Base-by-base conservation (phyloP, 2,329 filamentous ascomycete genomes). In the Cladosporium colombiae region DNA sequence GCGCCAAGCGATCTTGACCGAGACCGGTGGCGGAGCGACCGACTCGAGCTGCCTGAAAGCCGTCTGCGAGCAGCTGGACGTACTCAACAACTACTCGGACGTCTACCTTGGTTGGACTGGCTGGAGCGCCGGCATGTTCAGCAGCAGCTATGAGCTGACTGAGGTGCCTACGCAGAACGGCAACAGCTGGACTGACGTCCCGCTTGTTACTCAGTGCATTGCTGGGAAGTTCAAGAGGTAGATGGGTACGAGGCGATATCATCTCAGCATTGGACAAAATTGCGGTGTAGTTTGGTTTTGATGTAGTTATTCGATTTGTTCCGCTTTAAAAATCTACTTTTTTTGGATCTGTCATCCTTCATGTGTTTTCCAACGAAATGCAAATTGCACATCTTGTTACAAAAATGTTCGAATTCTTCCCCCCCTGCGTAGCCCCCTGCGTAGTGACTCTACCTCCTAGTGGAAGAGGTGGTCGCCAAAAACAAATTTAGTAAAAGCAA, bases 21-120 rank as follows among this genome's bases (percentile, higher is more conserved):
- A 81, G 72, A 77, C 77, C n/a, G 79, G 79, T 57, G 78, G 78
- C 44, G 79, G 79, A 1, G 65, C 68, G 21, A 77, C 74, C 66
- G 77, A 76, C 16, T 63, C 67, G n/a, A 72, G 72, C 29, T 80
- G 78, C 62, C 65, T 78, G 65, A 69, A 73, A 64, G 70, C 74
- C 57, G 66, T 77, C 25, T 80, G 79, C 68, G 63, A 73, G 65
- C 68, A 76, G 60, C 25, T 65, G 13, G 72, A 69, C 53, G 67
- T 76, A 52, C 73, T 74, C 40, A 75, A 74, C 62, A 65, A 68
- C 56, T 71, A 73, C 62, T 68, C 65, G 18, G 74, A 76, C 64
- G 75, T 76, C 16, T 76, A 69, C 65, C 68, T 77, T 5, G 74
- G 74, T 5, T 77, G 74, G 73, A 70, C 69, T 10, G 73, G 73